A percentile compares a stretch with the other conserved stretches of the same genome.
Evolutionary conservation across 164 flowering plant species (phyloP).

Genomic region (Dillenia turbinata): DNA sequence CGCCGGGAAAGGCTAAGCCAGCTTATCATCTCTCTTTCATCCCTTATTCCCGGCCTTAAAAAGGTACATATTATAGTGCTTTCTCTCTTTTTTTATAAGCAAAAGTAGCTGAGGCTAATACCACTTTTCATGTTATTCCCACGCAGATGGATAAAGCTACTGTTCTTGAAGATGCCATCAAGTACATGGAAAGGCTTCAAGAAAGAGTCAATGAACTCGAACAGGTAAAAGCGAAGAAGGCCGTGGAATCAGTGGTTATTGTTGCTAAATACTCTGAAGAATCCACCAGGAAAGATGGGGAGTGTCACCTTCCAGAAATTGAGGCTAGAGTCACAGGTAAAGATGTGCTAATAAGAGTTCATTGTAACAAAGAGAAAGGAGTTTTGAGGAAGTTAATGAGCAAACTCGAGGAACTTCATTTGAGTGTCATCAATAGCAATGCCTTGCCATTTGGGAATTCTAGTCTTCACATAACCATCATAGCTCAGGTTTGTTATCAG

Average conservation of each 20-base stretch:
- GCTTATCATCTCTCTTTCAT: slow-evolving; percentile 4
- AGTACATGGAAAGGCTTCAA: slow-evolving; percentile 7
- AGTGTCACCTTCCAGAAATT: slow-evolving; percentile 2
- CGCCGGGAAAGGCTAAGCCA: slow-evolving; percentile 10
- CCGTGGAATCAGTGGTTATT: neutral
- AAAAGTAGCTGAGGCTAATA: too few relatives aligned
- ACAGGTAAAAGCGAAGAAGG: neutral
- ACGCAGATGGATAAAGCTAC: slow-evolving; percentile 14
- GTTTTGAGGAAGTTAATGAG: neutral
- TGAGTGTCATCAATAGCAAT: slow-evolving; percentile 8
- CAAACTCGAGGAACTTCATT: slow-evolving; percentile 12
- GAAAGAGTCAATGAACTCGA: slow-evolving; percentile 3
- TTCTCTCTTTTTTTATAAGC: too few relatives aligned
- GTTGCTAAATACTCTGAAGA: too few relatives aligned
- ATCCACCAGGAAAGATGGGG: too few relatives aligned
- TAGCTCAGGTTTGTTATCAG: slow-evolving; percentile 9
- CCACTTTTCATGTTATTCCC: neutral
- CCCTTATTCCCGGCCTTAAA: slow-evolving; percentile 13
- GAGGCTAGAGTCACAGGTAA: slow-evolving; percentile 1
- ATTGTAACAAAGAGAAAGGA: slow-evolving; percentile 14
- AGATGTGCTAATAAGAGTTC: slow-evolving; percentile 7
- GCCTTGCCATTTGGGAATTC: slow-evolving; percentile 10
- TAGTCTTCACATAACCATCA: slow-evolving; percentile 9
- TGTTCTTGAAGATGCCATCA: slow-evolving; percentile 5
- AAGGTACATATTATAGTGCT: neutral